Conservation (phyloP, 2,329 filamentous ascomycete species). For the Elsinoe arachidis region DNA sequence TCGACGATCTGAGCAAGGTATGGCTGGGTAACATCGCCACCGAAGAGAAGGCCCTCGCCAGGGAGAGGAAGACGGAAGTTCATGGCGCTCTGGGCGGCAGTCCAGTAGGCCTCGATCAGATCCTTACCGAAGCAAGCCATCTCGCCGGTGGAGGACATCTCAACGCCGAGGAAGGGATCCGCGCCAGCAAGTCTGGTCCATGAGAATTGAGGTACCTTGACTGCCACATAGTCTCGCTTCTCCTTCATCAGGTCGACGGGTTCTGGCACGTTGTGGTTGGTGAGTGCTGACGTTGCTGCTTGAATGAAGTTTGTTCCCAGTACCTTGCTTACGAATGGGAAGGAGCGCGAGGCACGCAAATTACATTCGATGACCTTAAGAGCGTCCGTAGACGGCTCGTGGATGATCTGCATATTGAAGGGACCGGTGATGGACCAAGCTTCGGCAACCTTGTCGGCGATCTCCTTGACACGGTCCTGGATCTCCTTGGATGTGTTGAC, state of each 20-base stretch:
- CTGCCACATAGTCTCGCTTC: slow-evolving; percentile 86
- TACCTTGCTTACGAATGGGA: slow-evolving; percentile 97
- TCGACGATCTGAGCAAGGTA: slow-evolving; percentile 72
- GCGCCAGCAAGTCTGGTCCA: slow-evolving; percentile 97
- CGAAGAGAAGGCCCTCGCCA: slow-evolving; percentile 90
- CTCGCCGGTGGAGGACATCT: slow-evolving; percentile 95
- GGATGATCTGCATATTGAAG: slow-evolving; percentile 99
- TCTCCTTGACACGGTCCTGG: slow-evolving; percentile 85
- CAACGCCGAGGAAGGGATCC: slow-evolving; percentile 93
- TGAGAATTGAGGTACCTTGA: slow-evolving; percentile 97
- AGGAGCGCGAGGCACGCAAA: slow-evolving; percentile 90
- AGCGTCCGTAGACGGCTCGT: slow-evolving; percentile 65
- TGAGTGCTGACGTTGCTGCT: slow-evolving; percentile 82
- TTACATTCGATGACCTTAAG: slow-evolving; percentile 99
- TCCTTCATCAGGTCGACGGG: slow-evolving; percentile 80
- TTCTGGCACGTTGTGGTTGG: slow-evolving; percentile 74
- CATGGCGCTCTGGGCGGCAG: slow-evolving; percentile 92
- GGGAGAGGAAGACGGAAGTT: slow-evolving; percentile 96
- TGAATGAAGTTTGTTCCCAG: slow-evolving; percentile 96
- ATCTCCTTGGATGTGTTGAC: slow-evolving; percentile 65
- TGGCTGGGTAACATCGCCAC: slow-evolving; percentile 67
- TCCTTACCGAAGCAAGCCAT: slow-evolving; percentile 98
- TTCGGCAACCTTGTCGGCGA: slow-evolving; percentile 90
- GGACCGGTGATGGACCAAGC: slow-evolving; percentile 96
- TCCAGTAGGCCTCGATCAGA: slow-evolving; percentile 95